Conservation (phyloP, 768 basidiomycete genomes). For the Suillus subluteus region DNA sequence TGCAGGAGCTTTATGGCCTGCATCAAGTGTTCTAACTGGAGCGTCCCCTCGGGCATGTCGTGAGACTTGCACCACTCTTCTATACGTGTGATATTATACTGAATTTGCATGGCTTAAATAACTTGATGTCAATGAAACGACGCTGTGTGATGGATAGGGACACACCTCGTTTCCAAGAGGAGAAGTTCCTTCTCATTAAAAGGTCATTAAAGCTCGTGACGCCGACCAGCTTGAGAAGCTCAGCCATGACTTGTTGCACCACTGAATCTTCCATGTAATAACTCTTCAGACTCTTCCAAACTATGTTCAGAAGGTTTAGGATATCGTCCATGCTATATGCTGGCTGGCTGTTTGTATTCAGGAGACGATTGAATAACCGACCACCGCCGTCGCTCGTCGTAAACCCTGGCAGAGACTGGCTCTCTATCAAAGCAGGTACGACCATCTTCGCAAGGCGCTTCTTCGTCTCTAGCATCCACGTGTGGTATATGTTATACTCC, state of each 20-base stretch:
- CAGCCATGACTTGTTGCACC: constrained; percentile 92
- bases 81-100: constrained; percentile 97
- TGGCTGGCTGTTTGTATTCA: constrained; percentile 83
- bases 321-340: constrained; percentile 99
- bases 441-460: constrained; percentile 97
- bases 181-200: constrained; percentile 98
- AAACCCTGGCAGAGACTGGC: constrained; percentile 96
- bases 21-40: constrained; percentile 98
- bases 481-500: constrained; percentile 99
- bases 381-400: constrained; percentile 94
- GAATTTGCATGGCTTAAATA: constrained; percentile 94
- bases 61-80: constrained; percentile 99
- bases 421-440: constrained; percentile 97
- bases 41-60: constrained; percentile 97
- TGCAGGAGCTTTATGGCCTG: constrained; percentile 98
- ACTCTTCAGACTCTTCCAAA: constrained; percentile 97
- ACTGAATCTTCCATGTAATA: constrained; percentile 99
- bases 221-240: constrained; percentile 93
- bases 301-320: constrained; percentile 93
- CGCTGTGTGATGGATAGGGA: constrained; percentile 15
- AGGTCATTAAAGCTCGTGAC: constrained; percentile 98
- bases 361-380: constrained; percentile 89
- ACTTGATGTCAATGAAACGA: constrained; percentile 6
- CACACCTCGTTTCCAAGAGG: constrained; percentile 98
- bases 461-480: constrained; percentile 99